phyloP scores from a whole-genome alignment of 2,329 filamentous ascomycete genomes.

The Zymoseptoria ardabiliae region DNA sequence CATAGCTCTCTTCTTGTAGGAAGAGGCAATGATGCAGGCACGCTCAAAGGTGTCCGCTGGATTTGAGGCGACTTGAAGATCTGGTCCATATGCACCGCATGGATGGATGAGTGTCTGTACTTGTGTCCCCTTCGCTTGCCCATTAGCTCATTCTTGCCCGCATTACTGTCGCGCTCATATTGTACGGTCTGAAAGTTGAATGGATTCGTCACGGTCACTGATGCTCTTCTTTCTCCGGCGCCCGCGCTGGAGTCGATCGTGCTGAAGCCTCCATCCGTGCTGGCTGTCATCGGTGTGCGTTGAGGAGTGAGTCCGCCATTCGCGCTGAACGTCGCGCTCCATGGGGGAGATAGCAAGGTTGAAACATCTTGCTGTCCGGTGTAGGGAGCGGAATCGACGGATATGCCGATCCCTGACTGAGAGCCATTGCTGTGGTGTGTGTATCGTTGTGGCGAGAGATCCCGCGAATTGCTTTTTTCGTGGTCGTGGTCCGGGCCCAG shows the following conservation, averaged over 20 bases:
- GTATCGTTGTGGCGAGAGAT: neutral
- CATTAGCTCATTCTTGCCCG: conserved; percentile 64
- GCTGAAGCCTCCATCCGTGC: conserved; percentile 24
- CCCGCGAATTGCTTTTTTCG: neutral
- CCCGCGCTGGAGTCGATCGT: conserved; percentile 16
- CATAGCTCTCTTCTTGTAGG: conserved; percentile 84
- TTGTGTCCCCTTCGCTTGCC: conserved; percentile 90
- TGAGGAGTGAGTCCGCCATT: conserved; percentile 20
- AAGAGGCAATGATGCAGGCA: conserved; percentile 86
- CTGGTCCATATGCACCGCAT: conserved; percentile 81
- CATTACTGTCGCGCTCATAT: conserved; percentile 40
- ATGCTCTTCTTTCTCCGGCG: neutral
- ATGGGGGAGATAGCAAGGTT: conserved; percentile 24
- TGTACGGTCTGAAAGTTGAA: conserved; percentile 84
- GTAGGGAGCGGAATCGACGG: conserved; percentile 5
- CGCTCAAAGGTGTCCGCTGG: conserved; percentile 75
- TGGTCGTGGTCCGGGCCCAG: neutral
- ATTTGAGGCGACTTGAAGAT: conserved; percentile 82
- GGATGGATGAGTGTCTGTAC: conserved; percentile 92
- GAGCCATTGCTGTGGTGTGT: neutral
- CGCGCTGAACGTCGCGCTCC: conserved; percentile 21
- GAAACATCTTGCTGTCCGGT: conserved; percentile 9
- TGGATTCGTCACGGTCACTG: conserved; percentile 49
- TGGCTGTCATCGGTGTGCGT: conserved; percentile 28
- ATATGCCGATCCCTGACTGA: neutral